These are phyloP conservation scores for Neurospora sublineolata DNA, from an alignment of 495 filamentous ascomycete species.

Conservation along the genomic window DNA sequence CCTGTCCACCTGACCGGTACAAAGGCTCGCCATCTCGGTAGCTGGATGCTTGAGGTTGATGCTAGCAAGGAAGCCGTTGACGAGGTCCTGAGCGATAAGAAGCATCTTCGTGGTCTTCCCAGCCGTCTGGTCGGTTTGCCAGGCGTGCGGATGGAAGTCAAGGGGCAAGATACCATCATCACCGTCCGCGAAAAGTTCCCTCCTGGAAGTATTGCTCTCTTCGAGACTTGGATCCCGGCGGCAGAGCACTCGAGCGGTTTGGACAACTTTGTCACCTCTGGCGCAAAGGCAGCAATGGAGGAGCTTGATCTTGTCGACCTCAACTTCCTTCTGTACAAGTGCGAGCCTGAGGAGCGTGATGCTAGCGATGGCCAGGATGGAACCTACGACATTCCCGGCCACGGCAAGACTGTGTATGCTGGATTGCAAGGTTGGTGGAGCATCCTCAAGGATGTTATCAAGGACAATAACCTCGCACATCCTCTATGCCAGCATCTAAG, in stretches of 20 bases:
- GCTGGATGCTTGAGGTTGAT: constrained; percentile 82
- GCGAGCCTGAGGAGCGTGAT: constrained; percentile 84
- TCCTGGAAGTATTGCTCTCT: constrained; percentile 86
- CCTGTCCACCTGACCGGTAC: constrained; percentile 66
- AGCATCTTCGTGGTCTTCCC: constrained; percentile 65
- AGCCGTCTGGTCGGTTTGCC: constrained; percentile 64
- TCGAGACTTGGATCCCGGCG: constrained; percentile 87
- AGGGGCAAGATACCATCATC: constrained; percentile 62
- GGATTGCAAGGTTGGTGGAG: constrained; percentile 99
- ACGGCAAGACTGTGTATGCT: constrained; percentile 83
- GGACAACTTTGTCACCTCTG: constrained; percentile 71
- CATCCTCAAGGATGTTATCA: constrained; percentile 71
- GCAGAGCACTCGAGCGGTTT: constrained; percentile 70
- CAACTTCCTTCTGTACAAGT: constrained; percentile 86
- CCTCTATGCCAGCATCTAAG: constrained; percentile 87
- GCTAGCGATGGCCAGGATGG: constrained; percentile 71
- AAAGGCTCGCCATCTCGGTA: constrained; percentile 68
- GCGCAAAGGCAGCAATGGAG: constrained; percentile 68
- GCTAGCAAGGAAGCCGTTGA: constrained; percentile 50
- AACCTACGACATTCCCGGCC: constrained; percentile 71
- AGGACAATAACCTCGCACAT: constrained; percentile 83
- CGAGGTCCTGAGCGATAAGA: constrained; percentile 54
- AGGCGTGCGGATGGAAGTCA: constrained; percentile 54
- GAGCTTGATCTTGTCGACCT: constrained; percentile 65
- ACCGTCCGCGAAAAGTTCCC: constrained; percentile 71